Base-by-base conservation (phyloP, 1,284 basidiomycete genomes). In the Trichosporon sp. region DNA sequence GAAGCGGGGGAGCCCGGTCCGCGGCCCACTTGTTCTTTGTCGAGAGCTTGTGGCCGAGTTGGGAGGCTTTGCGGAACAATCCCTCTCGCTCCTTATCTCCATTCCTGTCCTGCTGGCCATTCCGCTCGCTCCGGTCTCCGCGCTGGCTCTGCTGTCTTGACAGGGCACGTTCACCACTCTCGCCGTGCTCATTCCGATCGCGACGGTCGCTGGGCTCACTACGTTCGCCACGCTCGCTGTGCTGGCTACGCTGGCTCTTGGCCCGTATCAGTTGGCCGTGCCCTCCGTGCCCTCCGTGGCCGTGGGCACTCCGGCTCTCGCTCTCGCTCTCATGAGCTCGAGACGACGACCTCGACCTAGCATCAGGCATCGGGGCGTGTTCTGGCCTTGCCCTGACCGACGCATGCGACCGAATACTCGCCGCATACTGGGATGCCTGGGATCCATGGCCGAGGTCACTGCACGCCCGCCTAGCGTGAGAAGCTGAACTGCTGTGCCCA, bases 1-100 rank as follows among this genome's bases (percentile, higher is more conserved):
- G 14, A 54, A 14, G 7, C 27, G 49, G 14, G 49, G 49, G 14
- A n/a, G 16, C 14, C 23, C 46, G n/a, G n/a, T 14, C 31, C 49
- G 14, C 49, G 11, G 49, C 49, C 25, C 49, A 65, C 64, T 64
- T 65, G 52, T n/a, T 64, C 59, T 40, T 59, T 23, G 25, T 60
- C 46, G 52, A 65, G 56, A 69, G 52, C 56, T 67, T 69, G 65
- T 68, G 62, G 4, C 44, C 27, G 29, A 68, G 59, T 8, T 54
- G 49, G 14, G 49, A 54, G 27, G 49, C 49, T 27, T 54, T 54
- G 49, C 49, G 49, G 49, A 54, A 54, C 27, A 54, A 27, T 7
- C 49, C 49, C 25, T 10, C n/a, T n/a, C n/a, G 16, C 23, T 54
- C 49, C 27, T 33, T 10, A n/a, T n/a, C n/a, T n/a, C n/a, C n/a